A percentile compares a stretch with the other conserved stretches of the same genome.
These are phyloP conservation scores for Nicotiana tabacum DNA, from an alignment of 257 asterid species.

Conservation along the genomic window DNA sequence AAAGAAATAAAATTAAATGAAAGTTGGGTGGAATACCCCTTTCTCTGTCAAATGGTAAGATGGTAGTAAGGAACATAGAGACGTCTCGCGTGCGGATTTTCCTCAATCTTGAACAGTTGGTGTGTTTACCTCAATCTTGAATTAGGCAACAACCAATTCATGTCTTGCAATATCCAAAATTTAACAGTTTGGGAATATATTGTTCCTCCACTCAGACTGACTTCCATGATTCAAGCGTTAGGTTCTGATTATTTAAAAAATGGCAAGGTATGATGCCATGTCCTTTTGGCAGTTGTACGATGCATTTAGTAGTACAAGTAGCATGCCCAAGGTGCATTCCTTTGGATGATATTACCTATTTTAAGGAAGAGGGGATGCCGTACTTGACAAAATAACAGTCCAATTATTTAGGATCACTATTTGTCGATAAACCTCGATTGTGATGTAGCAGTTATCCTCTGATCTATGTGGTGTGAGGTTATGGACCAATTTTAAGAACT, in stretches of 20 bases:
- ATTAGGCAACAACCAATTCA: background rate
- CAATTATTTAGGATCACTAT: background rate
- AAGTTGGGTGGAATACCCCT: background rate
- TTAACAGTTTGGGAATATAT: background rate
- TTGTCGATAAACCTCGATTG: background rate
- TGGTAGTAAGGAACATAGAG: background rate
- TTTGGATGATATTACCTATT: background rate
- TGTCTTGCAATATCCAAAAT: background rate
- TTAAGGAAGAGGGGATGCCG: background rate
- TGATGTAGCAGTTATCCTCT: background rate
- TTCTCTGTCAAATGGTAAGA: background rate
- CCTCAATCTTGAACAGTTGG: too few species aligned
- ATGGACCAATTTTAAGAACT: background rate
- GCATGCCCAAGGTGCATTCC: background rate
- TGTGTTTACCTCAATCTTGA: background rate
- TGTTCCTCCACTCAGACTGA: background rate
- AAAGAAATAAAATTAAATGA: background rate
- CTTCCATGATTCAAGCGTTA: background rate
- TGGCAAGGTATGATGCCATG: background rate
- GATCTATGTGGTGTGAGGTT: background rate
- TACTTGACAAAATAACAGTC: background rate
- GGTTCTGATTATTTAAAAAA: background rate
- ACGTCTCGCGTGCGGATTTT: background rate
- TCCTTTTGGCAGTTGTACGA: background rate
- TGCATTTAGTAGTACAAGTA: background rate